Evolutionary conservation across 495 filamentous ascomycete species (phyloP).

Genomic region (Penicillium malachiteum): DNA sequence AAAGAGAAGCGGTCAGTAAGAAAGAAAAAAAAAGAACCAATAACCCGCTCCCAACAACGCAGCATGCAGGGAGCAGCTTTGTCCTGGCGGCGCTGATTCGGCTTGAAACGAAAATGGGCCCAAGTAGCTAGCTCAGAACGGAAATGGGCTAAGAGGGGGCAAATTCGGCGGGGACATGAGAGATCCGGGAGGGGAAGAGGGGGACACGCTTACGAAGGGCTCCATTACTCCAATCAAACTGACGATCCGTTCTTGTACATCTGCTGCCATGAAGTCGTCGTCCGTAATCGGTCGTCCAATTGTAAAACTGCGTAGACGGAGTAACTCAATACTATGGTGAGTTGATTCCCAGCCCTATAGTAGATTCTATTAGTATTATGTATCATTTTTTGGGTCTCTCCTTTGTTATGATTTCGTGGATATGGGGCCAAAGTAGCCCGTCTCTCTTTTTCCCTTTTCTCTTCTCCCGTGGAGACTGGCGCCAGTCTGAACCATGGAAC

Average conservation of each 20-base stretch:
- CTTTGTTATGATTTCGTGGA: background rate
- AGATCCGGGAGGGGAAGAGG: slow-evolving; percentile 5
- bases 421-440: slow-evolving; percentile 1
- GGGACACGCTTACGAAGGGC: slow-evolving; percentile 56
- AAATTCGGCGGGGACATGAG: slow-evolving; percentile 28
- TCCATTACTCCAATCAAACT: slow-evolving; percentile 58
- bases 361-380: slow-evolving; percentile 14
- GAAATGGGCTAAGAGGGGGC: slow-evolving; percentile 27
- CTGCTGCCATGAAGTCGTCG: slow-evolving; percentile 45
- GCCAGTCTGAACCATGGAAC: slow-evolving; percentile 44
- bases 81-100: slow-evolving; percentile 14
- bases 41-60: background rate
- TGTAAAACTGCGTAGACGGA: slow-evolving; percentile 75
- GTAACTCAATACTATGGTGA: slow-evolving; percentile 70
- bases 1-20: slow-evolving; percentile 30
- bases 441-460: background rate
- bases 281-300: slow-evolving; percentile 64
- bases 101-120: slow-evolving; percentile 21
- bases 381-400: slow-evolving; percentile 16
- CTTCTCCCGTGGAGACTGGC: slow-evolving; percentile 21
- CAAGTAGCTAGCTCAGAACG: slow-evolving; percentile 29
- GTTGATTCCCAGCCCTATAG: slow-evolving; percentile 68
- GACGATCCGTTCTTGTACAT: slow-evolving; percentile 55
- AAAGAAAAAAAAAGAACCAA: background rate
- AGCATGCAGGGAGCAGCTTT: slow-evolving; percentile 1